Evolutionary conservation across 2,329 filamentous ascomycete species (phyloP).

Genomic region (Xylariales sp.): DNA sequence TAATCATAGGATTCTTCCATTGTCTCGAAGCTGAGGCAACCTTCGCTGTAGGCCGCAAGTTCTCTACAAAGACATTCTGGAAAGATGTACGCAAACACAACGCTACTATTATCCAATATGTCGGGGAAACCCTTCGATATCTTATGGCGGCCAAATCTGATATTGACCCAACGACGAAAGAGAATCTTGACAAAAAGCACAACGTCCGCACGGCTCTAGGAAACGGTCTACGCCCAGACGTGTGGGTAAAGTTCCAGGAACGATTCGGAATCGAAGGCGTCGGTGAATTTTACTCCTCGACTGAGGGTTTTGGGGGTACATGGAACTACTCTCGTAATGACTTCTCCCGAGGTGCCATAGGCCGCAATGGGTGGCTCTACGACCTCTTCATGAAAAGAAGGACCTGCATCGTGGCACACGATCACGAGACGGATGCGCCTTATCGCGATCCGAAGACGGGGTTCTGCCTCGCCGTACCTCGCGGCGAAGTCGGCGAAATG

Average conservation of each 20-base stretch:
- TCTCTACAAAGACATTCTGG: slow-evolving; percentile 83
- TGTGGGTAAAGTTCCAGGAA: slow-evolving; percentile 86
- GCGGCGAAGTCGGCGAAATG: slow-evolving; percentile 78
- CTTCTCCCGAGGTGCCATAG: slow-evolving; percentile 80
- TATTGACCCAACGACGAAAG: slow-evolving; percentile 70
- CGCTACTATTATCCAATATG: slow-evolving; percentile 85
- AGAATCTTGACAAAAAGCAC: slow-evolving; percentile 78
- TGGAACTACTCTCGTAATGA: slow-evolving; percentile 82
- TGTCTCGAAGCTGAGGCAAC: slow-evolving; percentile 72
- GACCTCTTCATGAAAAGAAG: slow-evolving; percentile 61
- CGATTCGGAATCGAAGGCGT: slow-evolving; percentile 81
- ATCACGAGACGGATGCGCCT: slow-evolving; percentile 76
- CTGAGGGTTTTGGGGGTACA: slow-evolving; percentile 75
- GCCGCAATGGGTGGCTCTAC: slow-evolving; percentile 74
- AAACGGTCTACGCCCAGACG: slow-evolving; percentile 85
- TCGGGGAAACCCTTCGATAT: slow-evolving; percentile 88
- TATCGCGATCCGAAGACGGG: slow-evolving; percentile 75
- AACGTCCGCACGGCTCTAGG: slow-evolving; percentile 81
- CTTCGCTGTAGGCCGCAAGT: slow-evolving; percentile 78
- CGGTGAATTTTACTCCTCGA: slow-evolving; percentile 84
- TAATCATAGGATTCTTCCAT: slow-evolving; percentile 74
- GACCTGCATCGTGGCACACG: slow-evolving; percentile 73
- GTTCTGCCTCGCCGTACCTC: slow-evolving; percentile 69
- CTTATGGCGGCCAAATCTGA: slow-evolving; percentile 75
- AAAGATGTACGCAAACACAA: slow-evolving; percentile 75